Conservation (phyloP, 2,329 filamentous ascomycete genomes). For the Aspergillus awamori region DNA sequence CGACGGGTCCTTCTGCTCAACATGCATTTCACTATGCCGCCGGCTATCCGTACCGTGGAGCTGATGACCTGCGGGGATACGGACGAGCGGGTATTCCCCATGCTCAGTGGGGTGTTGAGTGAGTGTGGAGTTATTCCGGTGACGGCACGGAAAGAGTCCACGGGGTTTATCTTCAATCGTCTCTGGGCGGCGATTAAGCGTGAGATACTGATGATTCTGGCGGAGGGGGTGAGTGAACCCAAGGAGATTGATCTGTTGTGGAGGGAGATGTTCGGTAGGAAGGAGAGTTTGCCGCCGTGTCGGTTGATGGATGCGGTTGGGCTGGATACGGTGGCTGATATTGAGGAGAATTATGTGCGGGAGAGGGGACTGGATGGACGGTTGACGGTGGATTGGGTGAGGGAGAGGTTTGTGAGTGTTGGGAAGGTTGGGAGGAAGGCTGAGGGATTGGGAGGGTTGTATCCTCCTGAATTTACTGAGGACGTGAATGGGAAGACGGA, state of each 20-base stretch:
- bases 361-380: too few relatives aligned
- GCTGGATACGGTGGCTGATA: too few relatives aligned
- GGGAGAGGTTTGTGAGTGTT: too few relatives aligned
- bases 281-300: constrained; percentile 1
- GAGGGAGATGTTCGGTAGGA: constrained; percentile 40
- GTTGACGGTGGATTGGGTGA: too few relatives aligned
- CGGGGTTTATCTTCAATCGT: constrained; percentile 59
- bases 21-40: constrained; percentile 58
- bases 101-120: constrained; percentile 45
- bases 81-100: constrained; percentile 46
- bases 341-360: too few relatives aligned
- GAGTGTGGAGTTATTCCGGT: constrained; percentile 49
- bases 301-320: too few relatives aligned
- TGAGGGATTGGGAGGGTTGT: too few relatives aligned
- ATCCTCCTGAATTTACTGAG: too few relatives aligned
- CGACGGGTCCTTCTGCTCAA: constrained; percentile 47
- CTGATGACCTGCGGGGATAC: constrained; percentile 58
- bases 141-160: constrained; percentile 52
- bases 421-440: too few relatives aligned
- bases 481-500: too few relatives aligned
- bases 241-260: constrained; percentile 56
- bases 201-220: constrained; percentile 53
- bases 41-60: constrained; percentile 49
- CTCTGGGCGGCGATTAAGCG: constrained; percentile 62
- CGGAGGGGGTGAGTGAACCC: constrained; percentile 54